Evolutionary conservation across 2,329 filamentous ascomycete species (phyloP), one percentile per base, ranked within the genome.

Genomic region (Fusarium pseudograminearum): DNA sequence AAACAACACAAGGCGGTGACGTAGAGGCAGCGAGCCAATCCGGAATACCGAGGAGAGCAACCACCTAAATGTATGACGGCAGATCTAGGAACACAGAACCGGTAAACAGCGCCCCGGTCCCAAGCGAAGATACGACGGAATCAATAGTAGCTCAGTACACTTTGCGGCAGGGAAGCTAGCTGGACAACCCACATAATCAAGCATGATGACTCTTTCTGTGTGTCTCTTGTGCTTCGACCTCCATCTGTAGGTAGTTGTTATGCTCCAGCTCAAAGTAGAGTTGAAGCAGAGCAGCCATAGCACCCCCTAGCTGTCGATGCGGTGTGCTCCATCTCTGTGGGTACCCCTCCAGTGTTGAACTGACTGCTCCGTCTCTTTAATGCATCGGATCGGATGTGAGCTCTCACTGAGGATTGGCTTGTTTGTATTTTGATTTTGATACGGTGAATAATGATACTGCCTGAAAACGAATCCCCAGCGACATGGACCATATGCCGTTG

Each of bases 261-360:
- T 40, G 11, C 44, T 59, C 40, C 53, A 59, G 41, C 58, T 71
- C 67, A 69, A 56, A 61, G 54, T 42, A 65, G 55, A 69, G 48
- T 45, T 46, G 45, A 56, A 68, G 58, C 33, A 51, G 34, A 40
- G 48, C 24, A 52, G 24, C 33, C 24, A 50, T 50, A 18, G 11
- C 54, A 30, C 28, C 28, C 61, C 48, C 52, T 48, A 65, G 59
- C 58, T 53, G 55, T 56, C 28, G 55, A 71, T 70, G 68, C 59
- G 60, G 63, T 66, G 63, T 66, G 63, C 48, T 70, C 54, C 60
- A 71, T 57, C 52, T 55, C 34, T 69, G 64, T 53, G 68, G 68
- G 52, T 68, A 70, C 67, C 52, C 59, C 47, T 34, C 40, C 34
- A 40, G 41, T 20, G 53, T 45, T 70, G 51, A 31, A 57, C 50